A percentile compares a stretch with the other conserved stretches of the same genome.
Conservation (phyloP, 192 early-diverging fungal genomes). For the Backusella parvicylindrica region DNA sequence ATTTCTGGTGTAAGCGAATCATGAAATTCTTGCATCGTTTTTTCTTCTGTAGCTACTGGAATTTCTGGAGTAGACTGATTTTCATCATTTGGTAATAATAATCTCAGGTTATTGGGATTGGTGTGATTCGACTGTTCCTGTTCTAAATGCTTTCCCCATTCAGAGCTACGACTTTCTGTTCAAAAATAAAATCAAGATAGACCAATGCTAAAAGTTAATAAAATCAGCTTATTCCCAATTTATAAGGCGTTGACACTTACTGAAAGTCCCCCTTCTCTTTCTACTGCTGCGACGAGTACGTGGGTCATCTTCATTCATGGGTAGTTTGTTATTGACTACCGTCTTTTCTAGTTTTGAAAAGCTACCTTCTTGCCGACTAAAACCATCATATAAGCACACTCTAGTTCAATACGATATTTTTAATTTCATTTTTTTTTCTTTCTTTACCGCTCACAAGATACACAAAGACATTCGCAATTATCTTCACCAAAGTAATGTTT, state of each 20-base stretch:
- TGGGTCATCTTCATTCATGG: background rate
- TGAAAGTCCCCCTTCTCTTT: background rate
- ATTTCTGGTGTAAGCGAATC: background rate
- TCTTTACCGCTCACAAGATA: conserved; percentile 48
- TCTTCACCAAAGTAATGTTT: conserved; percentile 58
- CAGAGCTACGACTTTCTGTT: background rate
- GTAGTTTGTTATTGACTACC: background rate
- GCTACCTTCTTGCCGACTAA: background rate
- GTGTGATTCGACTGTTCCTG: background rate
- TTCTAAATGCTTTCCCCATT: background rate
- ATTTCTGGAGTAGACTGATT: background rate
- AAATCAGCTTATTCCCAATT: background rate
- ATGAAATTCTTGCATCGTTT: background rate
- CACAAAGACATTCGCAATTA: conserved; percentile 59
- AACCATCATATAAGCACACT: background rate
- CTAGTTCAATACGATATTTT: background rate
- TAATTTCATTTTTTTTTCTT: background rate
- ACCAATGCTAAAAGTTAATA: background rate
- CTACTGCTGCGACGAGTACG: background rate
- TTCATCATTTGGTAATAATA: background rate
- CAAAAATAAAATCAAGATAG: background rate
- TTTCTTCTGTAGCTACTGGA: background rate
- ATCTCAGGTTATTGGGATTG: background rate
- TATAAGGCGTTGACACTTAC: background rate
- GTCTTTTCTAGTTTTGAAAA: background rate